Percentiles rank a stretch among this genome's conserved stretches.
Evolutionary conservation across 768 basidiomycete genomes (phyloP).

Genomic region (Tulasnella sp.): DNA sequence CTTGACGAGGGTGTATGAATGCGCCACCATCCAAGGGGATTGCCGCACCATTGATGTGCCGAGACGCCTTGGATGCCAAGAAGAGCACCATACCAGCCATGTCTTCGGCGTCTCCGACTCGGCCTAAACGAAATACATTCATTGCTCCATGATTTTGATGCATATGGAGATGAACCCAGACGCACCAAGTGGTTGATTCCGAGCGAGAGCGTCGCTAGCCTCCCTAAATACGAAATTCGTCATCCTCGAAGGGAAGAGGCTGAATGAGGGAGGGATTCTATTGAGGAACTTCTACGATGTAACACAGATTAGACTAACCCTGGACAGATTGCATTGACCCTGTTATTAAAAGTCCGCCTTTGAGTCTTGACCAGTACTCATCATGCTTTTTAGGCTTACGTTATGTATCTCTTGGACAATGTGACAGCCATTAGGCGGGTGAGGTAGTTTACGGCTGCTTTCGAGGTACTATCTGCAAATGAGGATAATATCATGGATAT

Average conservation of each 20-base stretch:
- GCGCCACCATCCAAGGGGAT: conserved; percentile 71
- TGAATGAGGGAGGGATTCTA: conserved; percentile 38
- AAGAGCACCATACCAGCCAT: conserved; percentile 72
- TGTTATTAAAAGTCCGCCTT: conserved; percentile 39
- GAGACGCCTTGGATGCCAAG: conserved; percentile 68
- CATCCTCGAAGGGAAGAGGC: conserved; percentile 84
- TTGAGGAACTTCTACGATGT: too few relatives aligned
- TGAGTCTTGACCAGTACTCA: background rate
- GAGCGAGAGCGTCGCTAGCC: conserved; percentile 54
- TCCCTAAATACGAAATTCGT: conserved; percentile 73
- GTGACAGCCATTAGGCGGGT: conserved; percentile 72
- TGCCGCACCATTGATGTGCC: conserved; percentile 75
- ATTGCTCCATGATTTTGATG: background rate
- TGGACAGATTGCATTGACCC: conserved; percentile 82
- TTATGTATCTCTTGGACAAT: conserved; percentile 61
- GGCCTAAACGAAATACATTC: conserved; percentile 52
- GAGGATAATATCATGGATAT: background rate
- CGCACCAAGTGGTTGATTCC: conserved; percentile 65
- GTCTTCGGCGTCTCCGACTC: conserved; percentile 66
- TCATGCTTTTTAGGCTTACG: conserved; percentile 51
- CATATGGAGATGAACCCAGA: background rate
- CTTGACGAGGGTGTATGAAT: conserved; percentile 12
- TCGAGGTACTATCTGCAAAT: conserved; percentile 70
- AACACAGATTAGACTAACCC: conserved; percentile 54
- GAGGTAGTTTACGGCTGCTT: conserved; percentile 84